These are phyloP conservation scores for Trichomonascus vanleenenianus DNA, from an alignment of 805 yeast species.

Conservation along the genomic window DNA sequence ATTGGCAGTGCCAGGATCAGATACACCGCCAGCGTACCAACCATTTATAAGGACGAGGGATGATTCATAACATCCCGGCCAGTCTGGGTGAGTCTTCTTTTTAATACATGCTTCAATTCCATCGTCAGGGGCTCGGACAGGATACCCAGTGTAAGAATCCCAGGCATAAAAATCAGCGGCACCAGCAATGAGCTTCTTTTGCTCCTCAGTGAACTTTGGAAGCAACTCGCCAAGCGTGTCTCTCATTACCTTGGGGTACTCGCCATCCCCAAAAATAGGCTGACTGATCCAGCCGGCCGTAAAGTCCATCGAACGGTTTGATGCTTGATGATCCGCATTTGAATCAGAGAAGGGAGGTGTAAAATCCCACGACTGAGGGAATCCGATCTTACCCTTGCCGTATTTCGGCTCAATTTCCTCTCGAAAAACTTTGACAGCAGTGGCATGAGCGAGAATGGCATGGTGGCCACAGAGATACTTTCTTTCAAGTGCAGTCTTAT, in stretches of 20 bases:
- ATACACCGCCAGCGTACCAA: no score
- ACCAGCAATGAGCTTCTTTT: conserved; percentile 20
- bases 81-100: conserved; percentile 17
- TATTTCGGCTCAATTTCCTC: conserved; percentile 21
- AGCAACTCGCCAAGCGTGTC: conserved; percentile 19
- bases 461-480: conserved; percentile 14
- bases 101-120: conserved; percentile 23
- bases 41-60: conserved; percentile 4
- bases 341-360: conserved; percentile 23
- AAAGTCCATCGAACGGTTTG: conserved; percentile 22
- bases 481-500: conserved; percentile 1
- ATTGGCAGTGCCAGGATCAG: conserved; percentile 15
- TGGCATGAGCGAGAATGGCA: conserved; percentile 22
- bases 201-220: conserved; percentile 24
- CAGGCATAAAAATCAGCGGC: conserved; percentile 28
- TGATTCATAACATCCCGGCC: conserved; percentile 25
- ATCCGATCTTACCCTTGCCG: conserved; percentile 25
- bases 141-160: conserved; percentile 26
- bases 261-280: conserved; percentile 26
- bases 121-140: conserved; percentile 13
- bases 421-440: conserved; percentile 20
- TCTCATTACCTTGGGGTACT: conserved; percentile 23
- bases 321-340: conserved; percentile 22
- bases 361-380: conserved; percentile 22
- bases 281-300: conserved; percentile 23